Base-by-base conservation (phyloP, 352 stramenopile genomes). In the Pythium periplocum region DNA sequence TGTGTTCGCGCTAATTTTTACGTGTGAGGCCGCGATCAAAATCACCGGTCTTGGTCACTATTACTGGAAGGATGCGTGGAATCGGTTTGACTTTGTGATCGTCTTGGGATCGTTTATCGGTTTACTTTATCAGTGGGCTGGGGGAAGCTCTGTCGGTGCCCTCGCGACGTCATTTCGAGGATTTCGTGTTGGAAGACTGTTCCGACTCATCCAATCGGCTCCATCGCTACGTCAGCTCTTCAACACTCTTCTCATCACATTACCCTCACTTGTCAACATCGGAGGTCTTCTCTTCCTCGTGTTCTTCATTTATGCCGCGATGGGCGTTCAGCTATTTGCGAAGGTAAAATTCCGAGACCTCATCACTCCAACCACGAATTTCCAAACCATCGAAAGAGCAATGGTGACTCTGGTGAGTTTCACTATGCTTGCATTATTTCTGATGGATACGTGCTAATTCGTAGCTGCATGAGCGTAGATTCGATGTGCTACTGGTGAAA, bases 221-320 rank as follows among this genome's bases (percentile, higher is more conserved):
- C 76, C 89, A 41, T 82, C 71, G 1, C 69, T 98, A 32, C 75
- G 82, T 2, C 78, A 93, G 55, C 66, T 96, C 17, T 88, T 96
- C 57, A 92, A 95, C 51, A 96, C 90, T 4, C 71, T 98, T 35
- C 38, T 97, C 9, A 74, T 82, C 26, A 90, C 84, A 12, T 48
- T 98, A 36, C 90, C 90, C 31, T 87, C 77, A 2, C 80, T 95
- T 31, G 75, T 75, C 17, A 97, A 95, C 62, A 95, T 98, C 38
- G 86, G 75, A 6, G 73, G 70, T 7, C 61, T 98, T 3, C 62
- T 98, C 6, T 84, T 95, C 26, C 59, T 98, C 3, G 57, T 98
- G 3, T 90, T 97, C 56, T 97, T 96, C 60, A 96, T 98, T 58
- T 97, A 95, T 47, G 83, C 87, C 31, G 83, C 91, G 2, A 75